These are phyloP conservation scores for Globisporangium yorkense DNA, from an alignment of 352 stramenopile species.

Conservation along the genomic window DNA sequence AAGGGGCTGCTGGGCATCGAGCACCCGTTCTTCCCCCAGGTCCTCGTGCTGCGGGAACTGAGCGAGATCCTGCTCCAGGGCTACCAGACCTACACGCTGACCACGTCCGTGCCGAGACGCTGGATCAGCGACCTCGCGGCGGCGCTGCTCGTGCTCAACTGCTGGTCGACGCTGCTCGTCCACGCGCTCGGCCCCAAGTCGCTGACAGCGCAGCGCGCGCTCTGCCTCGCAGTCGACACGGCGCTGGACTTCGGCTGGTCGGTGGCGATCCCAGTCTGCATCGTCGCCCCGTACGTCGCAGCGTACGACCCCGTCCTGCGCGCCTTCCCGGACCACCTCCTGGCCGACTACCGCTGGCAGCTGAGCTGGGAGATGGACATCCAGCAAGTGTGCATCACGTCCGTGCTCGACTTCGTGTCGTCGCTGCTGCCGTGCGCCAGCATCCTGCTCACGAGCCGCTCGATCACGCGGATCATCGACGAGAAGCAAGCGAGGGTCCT, in stretches of 20 bases:
- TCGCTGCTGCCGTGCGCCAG: constrained; percentile 4
- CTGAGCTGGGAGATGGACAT: constrained; percentile 8
- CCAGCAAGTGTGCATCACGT: constrained; percentile 9
- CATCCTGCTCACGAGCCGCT: constrained; percentile 5
- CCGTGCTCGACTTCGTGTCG: constrained; percentile 6
- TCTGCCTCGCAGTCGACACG: constrained; percentile 19
- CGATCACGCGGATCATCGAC: constrained; percentile 7
- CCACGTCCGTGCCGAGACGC: constrained; percentile 17
- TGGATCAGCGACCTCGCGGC: constrained; percentile 28
- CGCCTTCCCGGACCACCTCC: not conserved
- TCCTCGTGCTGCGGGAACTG: constrained; percentile 18
- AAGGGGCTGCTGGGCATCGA: constrained; percentile 11
- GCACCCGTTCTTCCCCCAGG: constrained; percentile 9
- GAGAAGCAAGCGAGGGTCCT: constrained; percentile 2
- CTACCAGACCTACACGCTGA: constrained; percentile 23
- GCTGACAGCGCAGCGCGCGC: constrained; percentile 15
- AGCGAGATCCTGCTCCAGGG: constrained; percentile 21
- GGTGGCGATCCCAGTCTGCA: constrained; percentile 20
- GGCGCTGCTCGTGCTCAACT: constrained; percentile 21
- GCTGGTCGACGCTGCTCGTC: constrained; percentile 13
- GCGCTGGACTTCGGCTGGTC: constrained; percentile 25
- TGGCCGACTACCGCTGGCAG: constrained; percentile 1
- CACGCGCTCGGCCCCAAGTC: constrained; percentile 12
- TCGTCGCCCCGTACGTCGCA: constrained; percentile 16
- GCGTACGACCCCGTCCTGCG: constrained; percentile 3